Conservation (phyloP, 208 protist species). For the Trichomonas gallinae region DNA sequence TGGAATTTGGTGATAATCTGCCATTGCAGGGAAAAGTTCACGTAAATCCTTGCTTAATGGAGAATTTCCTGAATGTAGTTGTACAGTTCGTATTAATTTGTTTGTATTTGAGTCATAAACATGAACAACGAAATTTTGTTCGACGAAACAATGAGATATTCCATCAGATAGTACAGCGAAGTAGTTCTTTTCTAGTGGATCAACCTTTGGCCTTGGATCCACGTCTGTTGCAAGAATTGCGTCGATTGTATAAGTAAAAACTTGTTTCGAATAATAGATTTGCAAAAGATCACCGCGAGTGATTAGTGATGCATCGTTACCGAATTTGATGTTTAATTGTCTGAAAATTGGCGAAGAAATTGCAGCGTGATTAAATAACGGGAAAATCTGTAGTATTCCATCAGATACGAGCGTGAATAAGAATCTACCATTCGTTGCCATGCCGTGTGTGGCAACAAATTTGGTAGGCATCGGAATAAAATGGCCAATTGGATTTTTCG, state of each 20-base stretch:
- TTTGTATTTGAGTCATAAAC: background rate
- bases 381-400: background rate
- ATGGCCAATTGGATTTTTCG: background rate
- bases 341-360: background rate
- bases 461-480: background rate
- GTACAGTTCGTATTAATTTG: background rate
- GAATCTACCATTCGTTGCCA: background rate
- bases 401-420: background rate
- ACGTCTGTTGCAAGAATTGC: background rate
- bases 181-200: background rate
- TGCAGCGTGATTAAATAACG: background rate
- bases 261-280: background rate
- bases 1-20: background rate
- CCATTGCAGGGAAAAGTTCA: background rate
- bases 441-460: background rate
- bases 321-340: background rate
- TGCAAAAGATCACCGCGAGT: background rate
- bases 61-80: background rate
- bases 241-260: background rate
- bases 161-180: background rate
- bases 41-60: background rate
- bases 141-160: background rate
- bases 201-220: background rate
- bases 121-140: background rate
- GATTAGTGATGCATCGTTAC: background rate